Evolutionary conservation across 495 filamentous ascomycete species (phyloP).

Genomic region (Penicillium riverlandense): DNA sequence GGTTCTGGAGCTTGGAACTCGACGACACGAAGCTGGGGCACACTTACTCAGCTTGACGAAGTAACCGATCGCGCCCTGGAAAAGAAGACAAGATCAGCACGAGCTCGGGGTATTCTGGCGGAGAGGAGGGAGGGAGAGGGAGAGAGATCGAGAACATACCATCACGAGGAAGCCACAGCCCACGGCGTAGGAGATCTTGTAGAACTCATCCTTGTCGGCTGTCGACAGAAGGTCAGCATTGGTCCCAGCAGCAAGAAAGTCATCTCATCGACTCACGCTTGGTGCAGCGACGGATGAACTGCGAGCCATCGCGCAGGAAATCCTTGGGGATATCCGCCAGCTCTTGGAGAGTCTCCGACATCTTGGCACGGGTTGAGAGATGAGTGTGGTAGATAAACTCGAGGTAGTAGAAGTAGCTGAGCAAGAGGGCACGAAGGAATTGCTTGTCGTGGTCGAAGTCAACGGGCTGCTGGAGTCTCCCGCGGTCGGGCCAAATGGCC

Average conservation of each 20-base stretch:
- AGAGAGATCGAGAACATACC: conserved; percentile 38
- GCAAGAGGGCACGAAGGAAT: conserved; percentile 2
- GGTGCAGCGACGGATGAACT: conserved; percentile 77
- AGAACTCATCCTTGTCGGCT: conserved; percentile 81
- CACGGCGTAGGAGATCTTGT: conserved; percentile 93
- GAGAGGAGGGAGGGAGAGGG: neutral
- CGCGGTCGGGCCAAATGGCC: neutral
- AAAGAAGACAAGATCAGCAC: neutral
- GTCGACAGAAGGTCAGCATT: conserved; percentile 5
- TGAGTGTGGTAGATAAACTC: neutral
- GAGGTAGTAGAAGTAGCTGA: neutral
- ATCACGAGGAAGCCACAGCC: conserved; percentile 87
- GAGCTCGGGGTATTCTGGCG: neutral
- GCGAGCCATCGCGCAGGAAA: conserved; percentile 73
- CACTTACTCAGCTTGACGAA: conserved; percentile 84
- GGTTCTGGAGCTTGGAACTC: no score
- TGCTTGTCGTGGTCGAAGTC: no score
- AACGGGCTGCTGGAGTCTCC: no score
- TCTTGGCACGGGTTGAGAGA: conserved; percentile 16
- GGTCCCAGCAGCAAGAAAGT: neutral
- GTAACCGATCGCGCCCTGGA: conserved; percentile 63
- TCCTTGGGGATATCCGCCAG: conserved; percentile 74
- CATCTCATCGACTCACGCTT: conserved; percentile 53
- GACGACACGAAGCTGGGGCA: neutral
- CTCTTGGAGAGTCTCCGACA: conserved; percentile 75